phyloP scores from a whole-genome alignment of 2,329 filamentous ascomycete genomes.

The Ramichloridium luteum region DNA sequence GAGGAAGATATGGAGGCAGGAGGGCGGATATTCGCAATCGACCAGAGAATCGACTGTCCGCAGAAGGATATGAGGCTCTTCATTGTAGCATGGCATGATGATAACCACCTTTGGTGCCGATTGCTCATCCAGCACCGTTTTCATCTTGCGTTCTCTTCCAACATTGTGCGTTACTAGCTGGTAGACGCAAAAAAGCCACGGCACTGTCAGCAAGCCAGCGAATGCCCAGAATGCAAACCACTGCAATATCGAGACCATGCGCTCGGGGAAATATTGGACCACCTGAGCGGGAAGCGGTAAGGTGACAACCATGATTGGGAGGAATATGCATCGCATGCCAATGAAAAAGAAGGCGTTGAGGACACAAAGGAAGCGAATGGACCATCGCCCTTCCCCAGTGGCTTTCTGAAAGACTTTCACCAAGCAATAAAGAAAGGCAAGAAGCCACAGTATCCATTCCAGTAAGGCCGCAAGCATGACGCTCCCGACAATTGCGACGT shows the following conservation, averaged over 20 bases:
- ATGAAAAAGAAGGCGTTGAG: constrained; percentile 63
- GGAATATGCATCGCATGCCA: constrained; percentile 70
- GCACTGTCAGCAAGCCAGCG: constrained; percentile 68
- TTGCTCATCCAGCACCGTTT: constrained; percentile 68
- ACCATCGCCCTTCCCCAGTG: constrained; percentile 54
- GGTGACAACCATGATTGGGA: constrained; percentile 90
- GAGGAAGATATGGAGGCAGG: constrained; percentile 87
- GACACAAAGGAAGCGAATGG: constrained; percentile 64
- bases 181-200: constrained; percentile 89
- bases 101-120: constrained; percentile 90
- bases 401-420: constrained; percentile 81
- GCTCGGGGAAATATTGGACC: constrained; percentile 56
- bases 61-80: constrained; percentile 70
- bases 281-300: constrained; percentile 67
- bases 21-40: constrained; percentile 82
- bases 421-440: constrained; percentile 87
- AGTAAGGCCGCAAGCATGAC: constrained; percentile 75
- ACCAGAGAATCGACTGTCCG: constrained; percentile 85
- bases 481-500: constrained; percentile 65
- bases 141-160: constrained; percentile 69
- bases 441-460: constrained; percentile 90
- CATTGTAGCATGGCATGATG: constrained; percentile 94
- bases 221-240: constrained; percentile 97
- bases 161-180: constrained; percentile 79
- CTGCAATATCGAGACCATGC: constrained; percentile 62